Conservation (phyloP, 2,329 filamentous ascomycete genomes). For the Ophiostoma ulmi region DNA sequence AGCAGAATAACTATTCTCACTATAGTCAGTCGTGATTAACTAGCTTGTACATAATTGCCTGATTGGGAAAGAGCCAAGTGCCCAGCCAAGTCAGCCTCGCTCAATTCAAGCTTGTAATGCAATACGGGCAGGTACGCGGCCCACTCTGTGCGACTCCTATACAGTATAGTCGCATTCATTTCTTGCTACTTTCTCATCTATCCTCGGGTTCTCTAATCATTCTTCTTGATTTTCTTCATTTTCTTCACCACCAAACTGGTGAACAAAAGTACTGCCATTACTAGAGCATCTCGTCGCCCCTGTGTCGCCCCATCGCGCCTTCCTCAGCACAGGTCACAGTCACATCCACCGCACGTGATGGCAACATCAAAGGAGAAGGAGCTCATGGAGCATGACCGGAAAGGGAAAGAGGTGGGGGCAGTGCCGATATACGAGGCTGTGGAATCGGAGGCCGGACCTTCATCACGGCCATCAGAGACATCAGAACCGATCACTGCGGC, state of each 20-base stretch:
- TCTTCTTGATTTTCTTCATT: no score
- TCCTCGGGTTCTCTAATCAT: no score
- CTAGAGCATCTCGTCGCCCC: no score
- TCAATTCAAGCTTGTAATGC: neutral
- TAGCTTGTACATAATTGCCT: neutral
- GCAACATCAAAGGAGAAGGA: neutral
- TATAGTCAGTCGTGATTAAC: neutral
- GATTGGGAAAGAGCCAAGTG: neutral
- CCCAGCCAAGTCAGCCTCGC: slow-evolving; percentile 4
- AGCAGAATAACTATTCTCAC: neutral
- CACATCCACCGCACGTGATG: neutral
- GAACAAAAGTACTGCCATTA: neutral
- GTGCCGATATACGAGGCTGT: neutral
- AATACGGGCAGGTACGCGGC: neutral
- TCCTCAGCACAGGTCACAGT: neutral
- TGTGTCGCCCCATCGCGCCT: neutral
- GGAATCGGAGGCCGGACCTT: neutral
- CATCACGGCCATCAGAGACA: neutral
- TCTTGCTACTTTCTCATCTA: neutral
- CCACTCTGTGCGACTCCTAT: neutral
- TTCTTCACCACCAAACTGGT: neutral
- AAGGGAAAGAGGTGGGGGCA: neutral
- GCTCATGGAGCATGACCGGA: neutral
- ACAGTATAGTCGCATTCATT: neutral
- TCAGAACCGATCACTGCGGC: neutral